These are phyloP conservation scores for Cordyceps militaris DNA, from an alignment of 2,329 filamentous ascomycete genomes.

Conservation along the genomic window DNA sequence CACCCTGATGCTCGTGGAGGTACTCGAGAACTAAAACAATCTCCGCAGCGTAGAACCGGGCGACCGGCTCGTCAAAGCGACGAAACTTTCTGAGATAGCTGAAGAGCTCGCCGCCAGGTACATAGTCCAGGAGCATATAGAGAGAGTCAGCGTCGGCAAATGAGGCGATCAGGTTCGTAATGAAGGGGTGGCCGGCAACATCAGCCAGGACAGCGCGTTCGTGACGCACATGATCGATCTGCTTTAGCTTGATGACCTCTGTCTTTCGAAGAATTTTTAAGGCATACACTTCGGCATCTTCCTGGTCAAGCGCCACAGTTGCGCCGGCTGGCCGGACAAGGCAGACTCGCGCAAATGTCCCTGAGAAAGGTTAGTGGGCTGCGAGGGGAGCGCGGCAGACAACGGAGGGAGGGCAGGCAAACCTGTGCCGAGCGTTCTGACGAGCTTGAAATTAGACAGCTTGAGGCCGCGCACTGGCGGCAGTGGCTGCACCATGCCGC, in stretches of 20 bases:
- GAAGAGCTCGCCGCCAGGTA: slow-evolving; percentile 78
- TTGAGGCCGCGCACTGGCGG: slow-evolving; percentile 25
- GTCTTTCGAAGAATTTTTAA: slow-evolving; percentile 72
- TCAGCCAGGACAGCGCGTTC: slow-evolving; percentile 72
- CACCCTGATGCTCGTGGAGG: slow-evolving; percentile 70
- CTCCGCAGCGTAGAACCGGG: slow-evolving; percentile 77
- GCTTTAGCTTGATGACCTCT: slow-evolving; percentile 73
- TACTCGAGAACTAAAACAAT: slow-evolving; percentile 77
- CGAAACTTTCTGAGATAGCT: slow-evolving; percentile 71
- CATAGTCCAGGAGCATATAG: slow-evolving; percentile 79
- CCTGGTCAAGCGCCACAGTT: slow-evolving; percentile 27
- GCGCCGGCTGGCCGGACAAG: slow-evolving; percentile 59
- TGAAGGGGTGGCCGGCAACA: slow-evolving; percentile 75
- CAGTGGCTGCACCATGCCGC: slow-evolving; percentile 15
- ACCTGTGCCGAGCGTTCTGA: slow-evolving; percentile 74
- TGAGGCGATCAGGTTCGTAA: slow-evolving; percentile 69
- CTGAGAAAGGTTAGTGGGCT: slow-evolving; percentile 28
- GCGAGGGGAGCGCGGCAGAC: slow-evolving; percentile 1
- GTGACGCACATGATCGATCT: slow-evolving; percentile 79
- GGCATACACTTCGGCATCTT: slow-evolving; percentile 55
- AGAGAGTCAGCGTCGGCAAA: slow-evolving; percentile 74
- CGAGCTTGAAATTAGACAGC: slow-evolving; percentile 57
- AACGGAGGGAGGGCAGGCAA: slow-evolving; percentile 21
- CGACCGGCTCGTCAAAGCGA: slow-evolving; percentile 70
- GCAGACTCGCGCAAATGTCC: slow-evolving; percentile 77